Conservation (phyloP, 2,329 filamentous ascomycete genomes). For the Cordyceps fumosorosea region DNA sequence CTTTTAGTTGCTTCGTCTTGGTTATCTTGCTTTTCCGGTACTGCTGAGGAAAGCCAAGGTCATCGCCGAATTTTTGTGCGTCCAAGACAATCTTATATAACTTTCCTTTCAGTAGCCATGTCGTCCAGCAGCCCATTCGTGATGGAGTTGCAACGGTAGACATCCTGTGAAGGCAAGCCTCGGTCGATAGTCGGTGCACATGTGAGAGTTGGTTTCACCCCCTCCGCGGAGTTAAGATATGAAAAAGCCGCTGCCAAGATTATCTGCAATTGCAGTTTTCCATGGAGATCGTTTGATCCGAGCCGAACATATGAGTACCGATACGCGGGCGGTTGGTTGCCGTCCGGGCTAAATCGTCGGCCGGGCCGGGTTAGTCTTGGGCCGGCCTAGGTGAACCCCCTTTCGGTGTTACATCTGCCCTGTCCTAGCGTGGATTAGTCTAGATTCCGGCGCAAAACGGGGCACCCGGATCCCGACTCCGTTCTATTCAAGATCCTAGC, state of each 20-base stretch:
- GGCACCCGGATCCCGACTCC: neutral
- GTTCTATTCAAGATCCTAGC: neutral
- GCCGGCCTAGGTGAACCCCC: neutral
- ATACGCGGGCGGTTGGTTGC: neutral
- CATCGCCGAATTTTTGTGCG: neutral
- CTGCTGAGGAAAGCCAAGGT: neutral
- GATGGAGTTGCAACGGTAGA: neutral
- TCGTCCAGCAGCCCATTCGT: neutral
- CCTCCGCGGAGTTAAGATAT: neutral
- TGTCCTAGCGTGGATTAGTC: neutral
- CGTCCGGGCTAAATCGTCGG: neutral
- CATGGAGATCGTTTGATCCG: neutral
- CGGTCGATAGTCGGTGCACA: neutral
- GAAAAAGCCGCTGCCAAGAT: neutral
- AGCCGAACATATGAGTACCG: neutral
- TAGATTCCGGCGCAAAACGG: neutral
- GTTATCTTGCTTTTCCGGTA: neutral
- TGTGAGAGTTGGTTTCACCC: neutral
- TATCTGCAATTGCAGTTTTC: neutral
- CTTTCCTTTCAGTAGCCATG: neutral
- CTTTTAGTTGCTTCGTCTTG: neutral
- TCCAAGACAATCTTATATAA: neutral
- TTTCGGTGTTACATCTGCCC: neutral
- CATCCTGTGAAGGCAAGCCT: neutral
- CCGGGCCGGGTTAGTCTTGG: neutral